These are phyloP conservation scores for Candida schatavii DNA, from an alignment of 805 yeast genomes.

Conservation along the genomic window DNA sequence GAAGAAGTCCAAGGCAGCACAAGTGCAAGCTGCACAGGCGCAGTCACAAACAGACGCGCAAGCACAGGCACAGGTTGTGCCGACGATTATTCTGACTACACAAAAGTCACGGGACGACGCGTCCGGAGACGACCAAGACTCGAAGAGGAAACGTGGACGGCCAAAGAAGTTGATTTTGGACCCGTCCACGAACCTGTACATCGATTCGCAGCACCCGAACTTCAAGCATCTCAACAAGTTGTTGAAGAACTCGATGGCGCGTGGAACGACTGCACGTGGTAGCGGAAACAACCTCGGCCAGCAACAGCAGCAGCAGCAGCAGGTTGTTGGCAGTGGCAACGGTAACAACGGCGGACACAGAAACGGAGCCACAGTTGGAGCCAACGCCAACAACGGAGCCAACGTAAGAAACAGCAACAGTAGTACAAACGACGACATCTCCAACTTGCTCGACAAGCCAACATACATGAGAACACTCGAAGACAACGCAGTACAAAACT, in stretches of 20 bases:
- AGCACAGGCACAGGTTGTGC: constrained; percentile 6
- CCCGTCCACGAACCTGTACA: constrained; percentile 39
- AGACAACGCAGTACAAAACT: constrained; percentile 32
- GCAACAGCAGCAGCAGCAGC: background rate
- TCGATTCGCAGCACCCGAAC: constrained; percentile 41
- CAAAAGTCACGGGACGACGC: constrained; percentile 1
- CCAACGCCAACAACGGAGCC: no score
- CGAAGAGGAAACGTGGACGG: constrained; percentile 39
- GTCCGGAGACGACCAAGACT: constrained; percentile 11
- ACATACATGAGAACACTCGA: constrained; percentile 26
- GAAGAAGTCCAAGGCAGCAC: background rate
- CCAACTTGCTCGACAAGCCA: constrained; percentile 27
- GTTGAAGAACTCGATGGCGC: constrained; percentile 12
- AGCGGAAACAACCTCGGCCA: background rate
- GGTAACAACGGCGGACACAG: constrained; percentile 2
- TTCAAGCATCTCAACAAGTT: constrained; percentile 36
- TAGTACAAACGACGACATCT: constrained; percentile 12
- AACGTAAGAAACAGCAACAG: no score
- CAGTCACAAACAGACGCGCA: constrained; percentile 4
- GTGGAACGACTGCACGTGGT: background rate
- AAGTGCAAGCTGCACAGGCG: background rate
- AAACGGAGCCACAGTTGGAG: background rate
- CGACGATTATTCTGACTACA: background rate
- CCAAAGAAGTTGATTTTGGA: constrained; percentile 41
- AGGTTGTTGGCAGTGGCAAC: background rate